Conservation (phyloP, 257 asterid genomes). For the Solanum sitiens region DNA sequence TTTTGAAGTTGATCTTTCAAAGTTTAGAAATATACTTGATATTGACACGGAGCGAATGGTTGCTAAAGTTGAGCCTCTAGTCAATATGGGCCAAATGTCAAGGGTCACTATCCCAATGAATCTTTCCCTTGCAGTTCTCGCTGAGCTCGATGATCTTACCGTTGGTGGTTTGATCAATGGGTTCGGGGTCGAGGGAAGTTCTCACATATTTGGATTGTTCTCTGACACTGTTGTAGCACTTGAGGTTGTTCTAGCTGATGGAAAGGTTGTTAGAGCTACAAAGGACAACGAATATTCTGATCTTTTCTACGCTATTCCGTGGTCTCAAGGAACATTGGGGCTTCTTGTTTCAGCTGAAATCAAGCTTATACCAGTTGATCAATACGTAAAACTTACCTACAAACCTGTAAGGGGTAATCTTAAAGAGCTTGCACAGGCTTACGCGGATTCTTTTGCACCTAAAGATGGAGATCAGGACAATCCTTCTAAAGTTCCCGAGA, state of each 20-base stretch:
- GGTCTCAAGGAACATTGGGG: constrained; percentile 97
- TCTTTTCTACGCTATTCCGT: constrained; percentile 81
- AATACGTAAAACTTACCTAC: constrained; percentile 14
- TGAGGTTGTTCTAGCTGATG: constrained; percentile 52
- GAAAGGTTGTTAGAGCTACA: neutral
- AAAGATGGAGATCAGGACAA: constrained; percentile 9
- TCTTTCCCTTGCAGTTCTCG: constrained; percentile 82
- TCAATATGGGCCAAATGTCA: constrained; percentile 83
- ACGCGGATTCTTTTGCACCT: neutral
- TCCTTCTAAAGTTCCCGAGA: constrained; percentile 73
- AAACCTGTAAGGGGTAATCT: constrained; percentile 71
- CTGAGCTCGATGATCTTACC: constrained; percentile 93
- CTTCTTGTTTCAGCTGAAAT: constrained; percentile 92
- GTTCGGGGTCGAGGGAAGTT: constrained; percentile 46
- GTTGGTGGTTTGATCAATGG: constrained; percentile 96
- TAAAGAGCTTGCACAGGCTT: constrained; percentile 28
- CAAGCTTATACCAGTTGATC: constrained; percentile 80
- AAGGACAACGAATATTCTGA: constrained; percentile 60
- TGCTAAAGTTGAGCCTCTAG: constrained; percentile 23
- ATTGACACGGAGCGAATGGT: constrained; percentile 67
- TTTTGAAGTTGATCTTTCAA: constrained; percentile 1
- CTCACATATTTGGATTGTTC: constrained; percentile 57
- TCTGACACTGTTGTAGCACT: constrained; percentile 88
- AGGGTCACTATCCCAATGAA: constrained; percentile 80
- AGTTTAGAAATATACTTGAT: constrained; percentile 26